Percentiles rank a stretch among this genome's conserved stretches.
Conservation (phyloP, 2,329 filamentous ascomycete species). For the Clarireedia homoeocarpa region DNA sequence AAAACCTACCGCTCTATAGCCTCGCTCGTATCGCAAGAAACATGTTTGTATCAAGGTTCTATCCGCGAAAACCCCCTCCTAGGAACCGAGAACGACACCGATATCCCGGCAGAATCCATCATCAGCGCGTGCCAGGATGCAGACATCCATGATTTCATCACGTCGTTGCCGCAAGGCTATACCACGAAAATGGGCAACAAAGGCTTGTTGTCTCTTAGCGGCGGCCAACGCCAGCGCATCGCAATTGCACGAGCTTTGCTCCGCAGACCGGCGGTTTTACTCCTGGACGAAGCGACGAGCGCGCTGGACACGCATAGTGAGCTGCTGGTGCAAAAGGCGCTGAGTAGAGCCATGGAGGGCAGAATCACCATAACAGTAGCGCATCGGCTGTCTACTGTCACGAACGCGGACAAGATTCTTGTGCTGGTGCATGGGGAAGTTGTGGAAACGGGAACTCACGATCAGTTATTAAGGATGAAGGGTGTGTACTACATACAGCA, state of each 20-base stretch:
- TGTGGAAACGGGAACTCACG: conserved; percentile 14
- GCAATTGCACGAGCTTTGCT: conserved; percentile 82
- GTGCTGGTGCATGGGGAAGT: conserved; percentile 14
- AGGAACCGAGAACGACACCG: conserved; percentile 32
- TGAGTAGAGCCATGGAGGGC: conserved; percentile 29
- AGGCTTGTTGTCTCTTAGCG: conserved; percentile 69
- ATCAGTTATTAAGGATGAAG: conserved; percentile 47
- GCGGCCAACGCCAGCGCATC: conserved; percentile 88
- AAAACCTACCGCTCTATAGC: not conserved
- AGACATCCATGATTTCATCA: conserved; percentile 44
- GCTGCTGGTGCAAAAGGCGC: conserved; percentile 67
- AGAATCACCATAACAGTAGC: conserved; percentile 72
- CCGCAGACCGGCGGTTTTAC: conserved; percentile 74
- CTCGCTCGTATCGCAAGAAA: conserved; percentile 40
- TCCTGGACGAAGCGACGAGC: conserved; percentile 74
- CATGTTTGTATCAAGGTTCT: conserved; percentile 45
- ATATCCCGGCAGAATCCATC: conserved; percentile 39
- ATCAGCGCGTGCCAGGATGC: conserved; percentile 42
- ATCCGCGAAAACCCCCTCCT: conserved; percentile 61
- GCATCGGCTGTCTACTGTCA: conserved; percentile 66
- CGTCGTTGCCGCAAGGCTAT: conserved; percentile 52
- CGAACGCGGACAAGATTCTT: conserved; percentile 33
- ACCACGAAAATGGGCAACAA: conserved; percentile 78
- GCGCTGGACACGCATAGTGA: conserved; percentile 70
- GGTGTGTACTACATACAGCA: conserved; percentile 47